These are phyloP conservation scores for Aristolochia californica DNA, from an alignment of 164 flowering plant species.

Conservation along the genomic window DNA sequence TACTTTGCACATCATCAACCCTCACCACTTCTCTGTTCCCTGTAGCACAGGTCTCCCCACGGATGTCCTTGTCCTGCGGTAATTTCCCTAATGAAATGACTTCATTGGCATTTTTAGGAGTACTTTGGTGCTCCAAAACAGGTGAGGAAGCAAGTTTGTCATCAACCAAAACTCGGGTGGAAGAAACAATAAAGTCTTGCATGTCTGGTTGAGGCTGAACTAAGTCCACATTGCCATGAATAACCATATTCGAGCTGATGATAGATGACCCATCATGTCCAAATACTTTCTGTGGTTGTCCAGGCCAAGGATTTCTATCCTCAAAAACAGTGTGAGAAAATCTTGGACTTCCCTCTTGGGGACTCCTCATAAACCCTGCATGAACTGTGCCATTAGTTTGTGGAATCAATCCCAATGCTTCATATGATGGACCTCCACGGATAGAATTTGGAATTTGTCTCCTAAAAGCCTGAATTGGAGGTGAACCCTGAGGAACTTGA, in stretches of 20 bases:
- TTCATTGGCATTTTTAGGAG: constrained; percentile 7
- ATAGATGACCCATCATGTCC: constrained; percentile 45
- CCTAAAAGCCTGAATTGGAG: constrained; percentile 41
- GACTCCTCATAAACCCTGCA: constrained; percentile 28
- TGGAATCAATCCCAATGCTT: constrained; percentile 33
- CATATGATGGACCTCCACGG: constrained; percentile 47
- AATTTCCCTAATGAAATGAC: constrained; percentile 10
- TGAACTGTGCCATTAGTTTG: constrained; percentile 37
- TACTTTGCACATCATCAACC: constrained; percentile 12
- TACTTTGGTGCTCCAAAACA: constrained; percentile 12
- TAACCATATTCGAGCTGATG: constrained; percentile 21
- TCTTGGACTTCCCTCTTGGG: constrained; percentile 42
- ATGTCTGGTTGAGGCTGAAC: constrained; percentile 18
- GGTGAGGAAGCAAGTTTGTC: constrained; percentile 17
- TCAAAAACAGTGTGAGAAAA: constrained; percentile 32
- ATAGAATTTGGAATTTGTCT: constrained; percentile 48
- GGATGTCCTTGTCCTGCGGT: constrained; percentile 14
- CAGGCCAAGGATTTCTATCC: constrained; percentile 39
- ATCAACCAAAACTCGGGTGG: constrained; percentile 14
- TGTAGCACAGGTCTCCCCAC: constrained; percentile 14
- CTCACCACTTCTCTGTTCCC: constrained; percentile 10
- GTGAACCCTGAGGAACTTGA: constrained; percentile 42
- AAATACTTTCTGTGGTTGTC: constrained; percentile 25
- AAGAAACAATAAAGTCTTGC: constrained; percentile 15
- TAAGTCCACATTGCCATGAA: constrained; percentile 28